These are phyloP conservation scores for Kwoniella shivajii DNA, from an alignment of 1,284 basidiomycete species.

Conservation along the genomic window DNA sequence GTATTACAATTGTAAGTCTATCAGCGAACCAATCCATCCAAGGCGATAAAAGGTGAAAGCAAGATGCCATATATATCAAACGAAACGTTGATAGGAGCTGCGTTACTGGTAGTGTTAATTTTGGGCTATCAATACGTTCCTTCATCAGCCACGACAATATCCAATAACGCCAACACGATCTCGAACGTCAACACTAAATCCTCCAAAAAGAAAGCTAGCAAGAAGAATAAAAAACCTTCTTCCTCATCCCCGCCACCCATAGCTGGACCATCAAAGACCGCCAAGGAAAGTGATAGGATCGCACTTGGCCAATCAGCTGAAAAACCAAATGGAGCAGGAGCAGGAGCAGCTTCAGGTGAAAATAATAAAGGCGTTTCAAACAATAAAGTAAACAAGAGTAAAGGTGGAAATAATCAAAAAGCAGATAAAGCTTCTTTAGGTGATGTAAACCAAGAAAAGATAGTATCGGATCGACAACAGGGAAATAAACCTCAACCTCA, in stretches of 20 bases:
- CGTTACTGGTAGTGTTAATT: conserved; percentile 40
- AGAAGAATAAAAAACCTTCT: too few relatives aligned
- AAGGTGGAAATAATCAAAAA: neutral
- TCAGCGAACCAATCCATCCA: neutral
- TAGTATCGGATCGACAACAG: neutral
- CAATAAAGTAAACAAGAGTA: neutral
- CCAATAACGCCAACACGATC: neutral
- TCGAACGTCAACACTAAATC: neutral
- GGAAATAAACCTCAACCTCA: neutral
- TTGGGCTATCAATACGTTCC: conserved; percentile 43
- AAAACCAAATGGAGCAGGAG: neutral
- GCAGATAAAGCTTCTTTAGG: neutral
- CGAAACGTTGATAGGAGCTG: conserved; percentile 46
- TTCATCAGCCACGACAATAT: neutral
- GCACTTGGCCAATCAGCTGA: neutral
- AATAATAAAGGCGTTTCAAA: neutral
- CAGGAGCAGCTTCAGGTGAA: neutral
- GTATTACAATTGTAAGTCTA: too few relatives aligned
- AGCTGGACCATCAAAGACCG: neutral
- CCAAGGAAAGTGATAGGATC: neutral
- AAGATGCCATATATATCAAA: conserved; percentile 52
- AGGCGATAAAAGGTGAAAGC: neutral
- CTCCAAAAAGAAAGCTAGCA: conserved; percentile 33
- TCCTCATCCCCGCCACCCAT: neutral
- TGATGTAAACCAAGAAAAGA: too few relatives aligned